Evolutionary conservation across 768 basidiomycete genomes (phyloP).

Genomic region (Suillus subalutaceus): DNA sequence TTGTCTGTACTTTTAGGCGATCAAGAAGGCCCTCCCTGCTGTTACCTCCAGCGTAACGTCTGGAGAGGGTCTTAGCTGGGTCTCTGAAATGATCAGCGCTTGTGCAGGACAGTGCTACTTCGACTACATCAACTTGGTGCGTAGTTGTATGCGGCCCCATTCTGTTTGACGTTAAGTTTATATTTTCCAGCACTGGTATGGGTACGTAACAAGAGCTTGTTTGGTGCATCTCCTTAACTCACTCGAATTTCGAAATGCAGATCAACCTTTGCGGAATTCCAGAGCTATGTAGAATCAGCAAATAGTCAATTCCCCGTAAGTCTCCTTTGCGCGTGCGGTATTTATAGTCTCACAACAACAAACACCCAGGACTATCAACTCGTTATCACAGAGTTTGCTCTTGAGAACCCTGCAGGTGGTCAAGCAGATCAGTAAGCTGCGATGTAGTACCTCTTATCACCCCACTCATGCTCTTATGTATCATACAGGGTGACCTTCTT

Average conservation of each 20-base stretch:
- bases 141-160: slow-evolving; percentile 5
- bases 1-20: slow-evolving; percentile 22
- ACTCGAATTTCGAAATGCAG: slow-evolving; percentile 19
- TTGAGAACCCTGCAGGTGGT: slow-evolving; percentile 33
- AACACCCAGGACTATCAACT: slow-evolving; percentile 23
- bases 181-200: slow-evolving; percentile 31
- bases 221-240: neutral
- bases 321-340: too few relatives aligned
- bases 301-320: slow-evolving; percentile 33
- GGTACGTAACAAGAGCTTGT: slow-evolving; percentile 18
- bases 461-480: slow-evolving; percentile 8
- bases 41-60: slow-evolving; percentile 35
- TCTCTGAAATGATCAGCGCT: slow-evolving; percentile 36
- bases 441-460: neutral
- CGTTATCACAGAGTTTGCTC: slow-evolving; percentile 38
- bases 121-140: slow-evolving; percentile 39
- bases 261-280: slow-evolving; percentile 30
- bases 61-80: slow-evolving; percentile 39
- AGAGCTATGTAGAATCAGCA: slow-evolving; percentile 29
- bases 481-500: slow-evolving; percentile 34
- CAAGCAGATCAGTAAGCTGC: slow-evolving; percentile 32
- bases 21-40: slow-evolving; percentile 42
- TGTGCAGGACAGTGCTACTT: slow-evolving; percentile 39
- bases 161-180: neutral
- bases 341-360: slow-evolving; percentile 14